Base-by-base conservation (phyloP, 1,139 yeast genomes). In the Pichia norvegensis region DNA sequence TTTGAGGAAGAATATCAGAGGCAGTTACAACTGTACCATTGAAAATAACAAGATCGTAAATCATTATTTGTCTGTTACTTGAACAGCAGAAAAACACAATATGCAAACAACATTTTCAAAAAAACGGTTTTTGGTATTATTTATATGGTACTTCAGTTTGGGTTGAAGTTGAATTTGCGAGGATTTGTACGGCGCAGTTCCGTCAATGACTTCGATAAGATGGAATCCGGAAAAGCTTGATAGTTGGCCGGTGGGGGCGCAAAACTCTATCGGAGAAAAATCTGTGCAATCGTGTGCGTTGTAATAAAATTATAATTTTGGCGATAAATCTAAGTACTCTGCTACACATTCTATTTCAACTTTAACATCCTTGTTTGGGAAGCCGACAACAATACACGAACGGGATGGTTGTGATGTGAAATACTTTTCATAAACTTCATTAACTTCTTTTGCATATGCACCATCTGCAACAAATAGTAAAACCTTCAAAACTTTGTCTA, bases 401-500 rank as follows among this genome's bases (percentile, higher is more conserved):
- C 83, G 68, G 27, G 78, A 75, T n/a, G 83, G 83, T 56, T 68
- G 68, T 45, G 68, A 67, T 3, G 67, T 63, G 59, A 77, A 73
- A 57, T 70, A 66, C 52, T 68, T 64, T 23, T 66, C 69, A 59
- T 76, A 77, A 36, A 76, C 68, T 46, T 66, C 61, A 59, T 76
- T 77, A 57, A 78, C 68, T 31, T 59, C 64, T 19, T 69, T 61
- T 36, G 74, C 68, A 58, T 74, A 71, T 39, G 64, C 64, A 43
- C 70, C 68, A 55, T 74, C 70, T 39, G 70, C 65, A 45, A 78
- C 68, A 60, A 75, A 76, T 55, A 76, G 67, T 52, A 73, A 61
- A 9, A 75, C 79, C 63, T 77, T 77, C 59, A 77, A 59, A 13
- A 70, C 78, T 50, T 69, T 67, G 50, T 72, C 76, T 33, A 74